A percentile compares a stretch with the other conserved stretches of the same genome.
Evolutionary conservation across 1,139 yeast genomes (phyloP).

Genomic region (Candida dubliniensis): DNA sequence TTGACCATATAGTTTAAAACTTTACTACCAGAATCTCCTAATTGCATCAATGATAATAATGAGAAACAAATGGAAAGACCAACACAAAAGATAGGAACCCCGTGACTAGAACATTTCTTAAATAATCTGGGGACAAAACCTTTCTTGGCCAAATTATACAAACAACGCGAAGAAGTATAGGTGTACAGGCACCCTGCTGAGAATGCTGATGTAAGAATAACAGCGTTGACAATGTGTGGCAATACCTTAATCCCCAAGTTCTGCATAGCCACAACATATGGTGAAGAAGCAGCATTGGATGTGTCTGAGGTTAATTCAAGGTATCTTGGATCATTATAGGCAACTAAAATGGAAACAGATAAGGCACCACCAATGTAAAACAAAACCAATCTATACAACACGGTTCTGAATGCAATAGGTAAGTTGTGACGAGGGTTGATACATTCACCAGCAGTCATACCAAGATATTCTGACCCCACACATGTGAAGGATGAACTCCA

Average conservation of each 20-base stretch:
- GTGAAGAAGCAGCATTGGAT: slow-evolving; percentile 38
- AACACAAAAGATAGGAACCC: slow-evolving; percentile 27
- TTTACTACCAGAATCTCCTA: slow-evolving; percentile 21
- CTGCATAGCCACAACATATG: slow-evolving; percentile 48
- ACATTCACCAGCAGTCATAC: slow-evolving; percentile 85
- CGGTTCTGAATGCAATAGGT: slow-evolving; percentile 78
- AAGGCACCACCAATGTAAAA: slow-evolving; percentile 60
- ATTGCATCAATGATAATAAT: slow-evolving; percentile 30
- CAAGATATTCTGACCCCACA: slow-evolving; percentile 83
- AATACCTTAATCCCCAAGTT: slow-evolving; percentile 38
- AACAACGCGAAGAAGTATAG: slow-evolving; percentile 44
- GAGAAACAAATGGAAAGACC: slow-evolving; percentile 24
- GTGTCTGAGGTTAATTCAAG: slow-evolving; percentile 22
- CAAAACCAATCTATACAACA: slow-evolving; percentile 66
- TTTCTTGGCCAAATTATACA: slow-evolving; percentile 39
- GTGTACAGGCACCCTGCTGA: slow-evolving; percentile 48
- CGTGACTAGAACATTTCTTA: slow-evolving; percentile 30
- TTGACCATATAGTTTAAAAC: slow-evolving; percentile 32
- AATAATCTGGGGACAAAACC: slow-evolving; percentile 43
- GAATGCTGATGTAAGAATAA: slow-evolving; percentile 30
- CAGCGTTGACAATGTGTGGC: slow-evolving; percentile 44
- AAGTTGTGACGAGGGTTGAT: slow-evolving; percentile 73
- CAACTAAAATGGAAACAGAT: slow-evolving; percentile 40
- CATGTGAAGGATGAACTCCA: slow-evolving; percentile 65
- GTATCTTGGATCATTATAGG: slow-evolving; percentile 41